Evolutionary conservation across 768 basidiomycete genomes (phyloP), one percentile per base, ranked within the genome.

Genomic region (Leccinum aurantiacum): DNA sequence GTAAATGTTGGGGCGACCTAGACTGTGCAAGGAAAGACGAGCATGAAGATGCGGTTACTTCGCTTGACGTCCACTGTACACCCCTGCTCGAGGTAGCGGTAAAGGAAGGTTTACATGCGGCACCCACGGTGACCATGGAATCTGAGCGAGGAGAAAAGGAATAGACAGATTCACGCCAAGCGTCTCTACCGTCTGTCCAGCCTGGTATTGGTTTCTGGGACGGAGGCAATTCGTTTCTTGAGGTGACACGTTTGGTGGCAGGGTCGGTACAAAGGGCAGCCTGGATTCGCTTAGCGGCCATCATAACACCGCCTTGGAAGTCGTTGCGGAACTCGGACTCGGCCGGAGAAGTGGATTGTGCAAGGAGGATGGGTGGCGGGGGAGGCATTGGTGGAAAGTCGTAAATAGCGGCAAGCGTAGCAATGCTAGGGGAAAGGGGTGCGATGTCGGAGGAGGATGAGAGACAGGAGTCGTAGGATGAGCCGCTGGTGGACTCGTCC

Each of bases 81-180:
- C 78, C 82, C 14, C 67, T 70, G 63, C 83, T 84, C 0, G 85
- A 79, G 19, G 81, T 78, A 14, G 85, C 82, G 38, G 79, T 70
- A 61, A 81, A 82, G 1, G 83, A 78, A 1, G 78, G 69, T 59
- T 76, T 78, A 13, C 63, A 62, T 11, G 63, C 37, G 19, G 60
- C 60, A 29, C 70, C 69, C 55, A 71, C 67, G 17, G 73, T 65
- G 66, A 76, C 69, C 52, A 70, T 70, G 61, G 69, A 60, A 44
- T 74, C 68, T 53, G 77, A 75, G 8, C 79, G 80, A 3, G 80
- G 67, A 3, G 79, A 69, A 60, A 86, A 77, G 55, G 77, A 79
- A 71, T 90, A 90, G 1, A 88, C 80, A 4, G 77, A 76, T 1
- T 85, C 76, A n/a, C 88, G 84, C 88, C 88, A 90, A 0, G 82